Conservation (phyloP, 331 rosid species). For the Rhamnella rubrinervis region DNA sequence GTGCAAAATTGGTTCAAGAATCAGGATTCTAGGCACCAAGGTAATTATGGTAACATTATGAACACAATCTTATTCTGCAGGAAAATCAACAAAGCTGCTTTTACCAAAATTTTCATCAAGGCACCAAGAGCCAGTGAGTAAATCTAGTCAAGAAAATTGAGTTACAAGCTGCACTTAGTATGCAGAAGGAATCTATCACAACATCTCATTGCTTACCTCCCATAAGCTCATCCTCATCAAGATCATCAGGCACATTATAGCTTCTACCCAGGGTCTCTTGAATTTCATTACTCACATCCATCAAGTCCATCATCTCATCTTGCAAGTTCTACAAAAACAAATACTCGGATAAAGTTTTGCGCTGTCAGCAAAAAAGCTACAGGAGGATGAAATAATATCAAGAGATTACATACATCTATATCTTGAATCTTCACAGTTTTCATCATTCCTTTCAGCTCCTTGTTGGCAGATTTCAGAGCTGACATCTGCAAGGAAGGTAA, state of each 20-base stretch:
- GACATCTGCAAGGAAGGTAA: slow-evolving; percentile 58
- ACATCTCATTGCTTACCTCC: slow-evolving; percentile 66
- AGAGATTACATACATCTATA: slow-evolving; percentile 65
- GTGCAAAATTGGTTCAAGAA: no score
- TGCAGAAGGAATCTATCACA: slow-evolving; percentile 7
- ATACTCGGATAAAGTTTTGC: slow-evolving; percentile 10
- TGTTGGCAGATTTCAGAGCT: slow-evolving; percentile 92
- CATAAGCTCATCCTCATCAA: slow-evolving; percentile 94
- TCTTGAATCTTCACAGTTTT: slow-evolving; percentile 97
- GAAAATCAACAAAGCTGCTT: not conserved
- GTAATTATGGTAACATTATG: no score
- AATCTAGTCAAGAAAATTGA: not conserved
- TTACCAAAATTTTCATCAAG: not conserved
- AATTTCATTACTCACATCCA: slow-evolving; percentile 93
- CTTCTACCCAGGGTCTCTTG: slow-evolving; percentile 97
- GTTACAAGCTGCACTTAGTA: not conserved
- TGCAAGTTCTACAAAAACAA: slow-evolving; percentile 64
- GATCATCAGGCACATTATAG: slow-evolving; percentile 93
- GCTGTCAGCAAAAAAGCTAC: slow-evolving; percentile 21
- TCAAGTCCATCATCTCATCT: slow-evolving; percentile 99
- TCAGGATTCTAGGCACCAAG: no score
- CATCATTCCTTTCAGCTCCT: slow-evolving; percentile 96
- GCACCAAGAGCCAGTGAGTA: not conserved
- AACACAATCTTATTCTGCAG: not conserved
- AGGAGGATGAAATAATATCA: slow-evolving; percentile 5